Evolutionary conservation across 805 yeast genomes (phyloP), one percentile per base, ranked within the genome.

Genomic region (Candida alai): DNA sequence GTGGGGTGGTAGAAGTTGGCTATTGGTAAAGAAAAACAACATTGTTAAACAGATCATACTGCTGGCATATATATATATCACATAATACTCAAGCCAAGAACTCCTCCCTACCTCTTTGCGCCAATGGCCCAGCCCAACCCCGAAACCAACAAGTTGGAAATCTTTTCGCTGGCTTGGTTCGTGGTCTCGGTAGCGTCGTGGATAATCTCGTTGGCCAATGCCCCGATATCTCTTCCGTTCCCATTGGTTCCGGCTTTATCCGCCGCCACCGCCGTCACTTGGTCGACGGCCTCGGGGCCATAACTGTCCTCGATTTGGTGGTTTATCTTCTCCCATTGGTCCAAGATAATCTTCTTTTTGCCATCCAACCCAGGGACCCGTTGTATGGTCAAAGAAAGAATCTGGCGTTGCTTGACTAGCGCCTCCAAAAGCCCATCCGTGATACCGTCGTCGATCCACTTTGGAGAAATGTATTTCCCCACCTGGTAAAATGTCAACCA

Each of bases 401-500:
- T 55, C 11, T 66, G 66, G 47, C 78, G 51, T 52, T 86, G 90
- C 30, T 67, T 56, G 15, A 59, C 46, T 16, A 80, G 45, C 0
- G 53, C 42, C 1, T 51, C 51, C 11, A 52, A 28, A 19, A 39
- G 40, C 4, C 45, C 44, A n/a, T 43, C 40, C 13, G 39, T 40
- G 35, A 37, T 30, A 8, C 48, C 54, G 2, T 48, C 53, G 4
- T 40, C 51, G 30, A 45, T 47, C 49, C 62, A 57, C 7, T 47
- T 48, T 2, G 62, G 56, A 5, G 58, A 50, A 9, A 57, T 51
- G 36, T 45, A 63, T 54, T 83, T 81, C 3, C 84, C 84, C 3
- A 82, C 78, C 46, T 85, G 95, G 47, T 79, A 81, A 41, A 82
- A 76, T 1, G 84, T 76, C 17, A 78, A 66, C 95, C 96, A 87